These are phyloP conservation scores for Zea luxurians DNA, from an alignment of 176 grass and related monocot genomes.

Conservation along the genomic window DNA sequence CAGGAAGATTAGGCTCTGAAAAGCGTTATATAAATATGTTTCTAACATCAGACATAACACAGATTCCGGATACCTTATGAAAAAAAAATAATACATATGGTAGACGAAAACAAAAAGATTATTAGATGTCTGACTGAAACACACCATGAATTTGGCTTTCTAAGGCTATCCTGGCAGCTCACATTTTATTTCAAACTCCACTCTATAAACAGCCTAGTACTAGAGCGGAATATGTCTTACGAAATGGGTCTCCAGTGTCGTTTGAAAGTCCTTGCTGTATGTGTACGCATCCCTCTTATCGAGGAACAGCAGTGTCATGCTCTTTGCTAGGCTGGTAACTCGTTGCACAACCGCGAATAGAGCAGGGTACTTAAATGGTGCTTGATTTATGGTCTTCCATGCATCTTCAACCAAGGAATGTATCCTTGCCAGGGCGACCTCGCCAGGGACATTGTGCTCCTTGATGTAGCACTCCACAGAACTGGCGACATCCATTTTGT, in stretches of 20 bases:
- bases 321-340: slow-evolving; percentile 19
- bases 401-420: slow-evolving; percentile 20
- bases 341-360: not conserved
- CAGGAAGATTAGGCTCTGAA: no score
- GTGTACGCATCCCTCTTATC: slow-evolving; percentile 15
- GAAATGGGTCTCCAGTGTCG: not conserved
- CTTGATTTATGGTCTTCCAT: slow-evolving; percentile 31
- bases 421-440: slow-evolving; percentile 7
- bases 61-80: no score
- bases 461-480: slow-evolving; percentile 26
- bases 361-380: not conserved
- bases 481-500: slow-evolving; percentile 19
- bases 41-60: no score
- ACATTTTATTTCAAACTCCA: no score
- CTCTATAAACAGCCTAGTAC: not conserved
- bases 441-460: not conserved
- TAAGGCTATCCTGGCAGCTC: no score
- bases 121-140: no score
- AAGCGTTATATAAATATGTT: no score
- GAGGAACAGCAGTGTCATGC: slow-evolving; percentile 15
- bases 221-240: not conserved
- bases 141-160: no score
- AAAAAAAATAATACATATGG: no score
- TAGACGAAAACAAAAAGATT: no score
- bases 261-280: slow-evolving; percentile 16